Base-by-base conservation (phyloP, 345 rosid genomes). In the Schrenkiella parvula region DNA sequence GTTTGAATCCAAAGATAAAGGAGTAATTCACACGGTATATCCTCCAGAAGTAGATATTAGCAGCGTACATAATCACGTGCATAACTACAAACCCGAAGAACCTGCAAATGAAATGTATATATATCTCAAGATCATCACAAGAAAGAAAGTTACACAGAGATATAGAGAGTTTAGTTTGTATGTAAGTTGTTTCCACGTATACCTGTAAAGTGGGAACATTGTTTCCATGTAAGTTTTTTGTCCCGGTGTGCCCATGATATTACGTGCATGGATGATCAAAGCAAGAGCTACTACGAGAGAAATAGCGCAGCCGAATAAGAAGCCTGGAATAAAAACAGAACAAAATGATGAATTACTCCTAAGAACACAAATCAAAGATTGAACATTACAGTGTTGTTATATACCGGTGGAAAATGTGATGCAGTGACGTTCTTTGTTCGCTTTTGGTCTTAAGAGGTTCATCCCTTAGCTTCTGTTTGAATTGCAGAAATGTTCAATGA, bases 191-290 rank as follows among this genome's bases (percentile, higher is more conserved):
- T 23, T 12, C 17, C 6, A 4, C 23, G 17, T 25, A 50, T 29
- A 86, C 87, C 84, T 74, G 78, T 89, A 87, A 14, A 91, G 87
- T 22, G 93, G 97, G 56, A 91, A 91, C 66, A 89, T 79, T 70
- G 82, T 91, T 25, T 78, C 85, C 97, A 89, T 91, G 57, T 87
- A 91, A 55, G 52, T 44, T 15, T 59, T 59, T 11, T 83, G 67
- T 31, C 85, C 92, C 0, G 53, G 65, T 66, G 81, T 82, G 2
- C 83, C 71, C 23, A 84, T 47, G 50, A 89, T 41, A 43, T 82
- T 37, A 57, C 87, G 75, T 0, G 83, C 84, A 59, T 83, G 93
- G 26, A 87, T 57, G 65, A 83, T 46, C 38, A 86, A 73, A 47
- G 59, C 26, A 63, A 89, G 70, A 10, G 91, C 84, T n/a, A 80